phyloP scores from a whole-genome alignment of 1,139 yeast species.

The Groenewaldozyma auringiensis region DNA sequence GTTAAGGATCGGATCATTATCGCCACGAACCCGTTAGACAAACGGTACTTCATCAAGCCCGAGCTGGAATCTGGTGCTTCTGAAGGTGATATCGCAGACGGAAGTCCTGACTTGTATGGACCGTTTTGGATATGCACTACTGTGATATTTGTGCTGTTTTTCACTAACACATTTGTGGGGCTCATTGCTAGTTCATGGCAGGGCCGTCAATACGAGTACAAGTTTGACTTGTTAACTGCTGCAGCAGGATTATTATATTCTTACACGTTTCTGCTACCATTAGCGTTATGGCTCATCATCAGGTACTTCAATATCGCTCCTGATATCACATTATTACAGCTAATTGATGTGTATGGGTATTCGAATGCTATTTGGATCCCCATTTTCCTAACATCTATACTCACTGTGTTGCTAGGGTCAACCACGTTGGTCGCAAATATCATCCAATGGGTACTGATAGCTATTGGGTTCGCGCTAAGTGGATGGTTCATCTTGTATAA shows the following conservation, averaged over 20 bases:
- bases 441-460: constrained; percentile 33
- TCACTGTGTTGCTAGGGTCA: constrained; percentile 33
- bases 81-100: constrained; percentile 26
- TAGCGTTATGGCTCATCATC: constrained; percentile 43
- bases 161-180: constrained; percentile 60
- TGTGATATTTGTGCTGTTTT: constrained; percentile 61
- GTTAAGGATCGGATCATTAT: constrained; percentile 36
- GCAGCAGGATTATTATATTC: constrained; percentile 66
- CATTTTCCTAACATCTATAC: constrained; percentile 49
- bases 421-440: constrained; percentile 28
- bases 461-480: constrained; percentile 32
- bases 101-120: constrained; percentile 60
- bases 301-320: constrained; percentile 35
- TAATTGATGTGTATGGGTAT: constrained; percentile 65
- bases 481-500: constrained; percentile 34
- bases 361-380: constrained; percentile 76
- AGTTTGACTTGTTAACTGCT: constrained; percentile 54
- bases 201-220: constrained; percentile 42
- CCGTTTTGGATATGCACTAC: constrained; percentile 83
- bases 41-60: constrained; percentile 27
- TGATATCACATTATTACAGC: constrained; percentile 33
- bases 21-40: constrained; percentile 31
- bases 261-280: constrained; percentile 60
- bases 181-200: constrained; percentile 38
- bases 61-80: constrained; percentile 21